Percentiles rank a stretch among this genome's conserved stretches.
Conservation (phyloP, 129 eudicot genomes). For the Chrysanthemum lavandulifolium region DNA sequence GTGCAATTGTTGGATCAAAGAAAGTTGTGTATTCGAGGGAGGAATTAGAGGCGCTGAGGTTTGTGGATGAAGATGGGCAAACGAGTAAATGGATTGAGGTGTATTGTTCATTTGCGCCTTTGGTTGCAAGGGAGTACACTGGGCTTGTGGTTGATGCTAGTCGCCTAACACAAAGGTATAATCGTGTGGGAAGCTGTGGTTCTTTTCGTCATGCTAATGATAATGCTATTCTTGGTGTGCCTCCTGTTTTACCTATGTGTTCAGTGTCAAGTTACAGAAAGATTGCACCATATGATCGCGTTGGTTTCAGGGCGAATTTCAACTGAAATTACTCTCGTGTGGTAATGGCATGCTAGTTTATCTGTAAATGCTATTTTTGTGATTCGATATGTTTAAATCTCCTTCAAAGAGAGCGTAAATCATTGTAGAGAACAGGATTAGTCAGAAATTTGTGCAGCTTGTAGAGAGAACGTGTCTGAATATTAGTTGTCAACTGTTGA, state of each 20-base stretch:
- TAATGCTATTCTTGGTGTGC: constrained; percentile 30
- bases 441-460: constrained; percentile 22
- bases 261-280: constrained; percentile 26
- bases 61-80: constrained; percentile 27
- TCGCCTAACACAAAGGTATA: constrained; percentile 30
- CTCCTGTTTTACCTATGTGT: constrained; percentile 34
- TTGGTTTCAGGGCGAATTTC: constrained; percentile 21
- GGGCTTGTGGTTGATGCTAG: constrained; percentile 24
- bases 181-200: constrained; percentile 25
- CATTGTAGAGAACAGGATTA: constrained; percentile 7
- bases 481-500: constrained; percentile 21
- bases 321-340: constrained; percentile 13
- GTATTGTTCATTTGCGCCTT: constrained; percentile 23
- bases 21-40: constrained; percentile 26
- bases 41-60: constrained; percentile 42
- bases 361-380: constrained; percentile 27
- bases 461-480: constrained; percentile 23
- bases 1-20: constrained; percentile 16
- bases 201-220: constrained; percentile 20
- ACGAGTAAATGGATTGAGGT: constrained; percentile 27
- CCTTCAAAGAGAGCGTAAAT: constrained; percentile 19
- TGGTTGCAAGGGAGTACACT: constrained; percentile 35
- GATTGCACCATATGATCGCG: constrained; percentile 19
- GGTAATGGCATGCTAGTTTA: constrained; percentile 21
- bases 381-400: constrained; percentile 2